phyloP scores from a whole-genome alignment of 2,329 filamentous ascomycete genomes.

The Aureobasidium uvarum region DNA sequence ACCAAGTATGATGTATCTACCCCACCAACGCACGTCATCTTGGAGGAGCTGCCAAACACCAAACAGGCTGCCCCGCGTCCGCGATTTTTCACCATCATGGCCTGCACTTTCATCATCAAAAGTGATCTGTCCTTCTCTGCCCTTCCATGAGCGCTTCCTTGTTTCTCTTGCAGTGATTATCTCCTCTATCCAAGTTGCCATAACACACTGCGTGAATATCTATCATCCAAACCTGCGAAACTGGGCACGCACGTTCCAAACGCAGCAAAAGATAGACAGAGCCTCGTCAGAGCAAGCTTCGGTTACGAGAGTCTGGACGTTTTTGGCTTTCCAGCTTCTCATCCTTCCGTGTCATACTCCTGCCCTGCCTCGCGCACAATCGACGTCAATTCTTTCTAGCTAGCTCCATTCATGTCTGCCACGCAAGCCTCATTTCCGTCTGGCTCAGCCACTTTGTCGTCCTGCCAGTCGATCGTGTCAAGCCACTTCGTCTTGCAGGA shows the following conservation, averaged over 20 bases:
- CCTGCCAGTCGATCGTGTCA: neutral
- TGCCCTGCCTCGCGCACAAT: conserved; percentile 1
- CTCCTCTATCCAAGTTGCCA: neutral
- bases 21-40: conserved; percentile 10
- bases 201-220: neutral
- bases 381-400: conserved; percentile 8
- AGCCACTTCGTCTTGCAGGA: conserved; percentile 1
- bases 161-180: neutral
- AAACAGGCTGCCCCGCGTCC: conserved; percentile 9
- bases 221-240: neutral
- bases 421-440: conserved; percentile 22
- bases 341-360: conserved; percentile 5
- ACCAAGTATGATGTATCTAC: conserved; percentile 20
- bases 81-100: neutral
- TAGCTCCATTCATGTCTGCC: conserved; percentile 7
- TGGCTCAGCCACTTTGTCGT: conserved; percentile 7
- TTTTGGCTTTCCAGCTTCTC: conserved; percentile 7
- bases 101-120: conserved; percentile 14
- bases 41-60: neutral
- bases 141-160: conserved; percentile 5
- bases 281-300: conserved; percentile 19
- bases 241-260: neutral
- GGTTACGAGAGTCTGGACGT: conserved; percentile 2
- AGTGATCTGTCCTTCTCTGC: neutral
- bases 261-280: conserved; percentile 11